A percentile compares a stretch with the other conserved stretches of the same genome.
Conservation (phyloP, 2,329 filamentous ascomycete species). For the Colletotrichum magnum region DNA sequence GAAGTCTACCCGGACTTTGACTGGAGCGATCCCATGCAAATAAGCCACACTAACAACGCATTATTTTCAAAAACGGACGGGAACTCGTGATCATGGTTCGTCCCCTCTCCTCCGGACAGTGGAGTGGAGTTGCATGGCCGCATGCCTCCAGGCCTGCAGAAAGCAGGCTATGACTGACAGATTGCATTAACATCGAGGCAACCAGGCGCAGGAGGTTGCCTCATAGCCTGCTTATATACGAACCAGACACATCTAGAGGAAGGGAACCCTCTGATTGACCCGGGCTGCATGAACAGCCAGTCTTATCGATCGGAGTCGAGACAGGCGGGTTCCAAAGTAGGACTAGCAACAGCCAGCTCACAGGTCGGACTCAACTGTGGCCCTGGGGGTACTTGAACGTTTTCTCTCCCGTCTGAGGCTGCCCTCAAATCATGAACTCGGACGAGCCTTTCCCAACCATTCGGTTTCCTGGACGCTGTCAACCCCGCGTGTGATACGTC, state of each 20-base stretch:
- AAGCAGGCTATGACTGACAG: not conserved
- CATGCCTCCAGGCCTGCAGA: not conserved
- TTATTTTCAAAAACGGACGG: not conserved
- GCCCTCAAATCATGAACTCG: not conserved
- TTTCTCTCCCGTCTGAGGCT: not conserved
- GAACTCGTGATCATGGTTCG: slow-evolving; percentile 3
- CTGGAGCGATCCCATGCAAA: not conserved
- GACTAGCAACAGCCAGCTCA: not conserved
- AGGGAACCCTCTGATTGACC: not conserved
- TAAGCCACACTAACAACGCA: not conserved
- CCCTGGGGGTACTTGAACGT: not conserved
- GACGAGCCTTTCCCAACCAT: not conserved
- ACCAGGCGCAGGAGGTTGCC: not conserved
- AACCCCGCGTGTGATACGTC: not conserved
- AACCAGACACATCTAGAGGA: not conserved
- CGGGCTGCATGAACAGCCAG: not conserved
- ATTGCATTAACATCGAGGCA: not conserved
- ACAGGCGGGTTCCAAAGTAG: not conserved
- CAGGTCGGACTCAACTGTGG: not conserved
- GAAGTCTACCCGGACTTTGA: not conserved
- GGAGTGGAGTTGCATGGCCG: not conserved
- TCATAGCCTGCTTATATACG: not conserved
- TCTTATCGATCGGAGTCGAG: not conserved
- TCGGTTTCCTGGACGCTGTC: not conserved
- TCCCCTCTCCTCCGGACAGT: not conserved